Evolutionary conservation across 2,329 filamentous ascomycete genomes (phyloP).

Genomic region (Pseudocercospora crystallina): DNA sequence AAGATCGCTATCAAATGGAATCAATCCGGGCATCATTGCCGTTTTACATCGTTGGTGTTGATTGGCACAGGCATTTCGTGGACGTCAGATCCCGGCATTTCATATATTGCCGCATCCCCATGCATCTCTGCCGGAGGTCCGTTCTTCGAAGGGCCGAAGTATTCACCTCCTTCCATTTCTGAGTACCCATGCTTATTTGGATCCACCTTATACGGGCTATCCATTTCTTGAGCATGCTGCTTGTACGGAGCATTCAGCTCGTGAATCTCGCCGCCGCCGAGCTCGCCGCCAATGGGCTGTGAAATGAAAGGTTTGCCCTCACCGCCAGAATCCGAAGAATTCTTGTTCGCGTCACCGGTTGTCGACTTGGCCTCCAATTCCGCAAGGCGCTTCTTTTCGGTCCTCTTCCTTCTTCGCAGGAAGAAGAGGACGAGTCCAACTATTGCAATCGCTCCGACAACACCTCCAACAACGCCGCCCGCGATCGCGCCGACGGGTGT

Average conservation of each 20-base stretch:
- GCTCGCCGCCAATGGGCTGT: slow-evolving; percentile 34
- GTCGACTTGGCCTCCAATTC: slow-evolving; percentile 34
- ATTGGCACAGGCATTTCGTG: slow-evolving; percentile 25
- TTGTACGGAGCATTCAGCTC: slow-evolving; percentile 34
- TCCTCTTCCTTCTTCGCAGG: slow-evolving; percentile 27
- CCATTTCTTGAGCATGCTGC: slow-evolving; percentile 31
- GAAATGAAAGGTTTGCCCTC: slow-evolving; percentile 29
- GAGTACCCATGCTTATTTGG: slow-evolving; percentile 35
- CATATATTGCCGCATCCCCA: slow-evolving; percentile 31
- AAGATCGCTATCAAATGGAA: too few species aligned
- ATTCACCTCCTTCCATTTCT: slow-evolving; percentile 33
- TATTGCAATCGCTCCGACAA: slow-evolving; percentile 31
- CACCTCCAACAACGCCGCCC: slow-evolving; percentile 35
- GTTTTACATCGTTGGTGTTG: too few species aligned
- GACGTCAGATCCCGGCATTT: slow-evolving; percentile 32
- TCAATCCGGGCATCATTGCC: too few species aligned
- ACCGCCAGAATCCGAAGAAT: slow-evolving; percentile 12
- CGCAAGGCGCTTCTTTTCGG: slow-evolving; percentile 27
- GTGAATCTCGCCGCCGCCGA: slow-evolving; percentile 35
- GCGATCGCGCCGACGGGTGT: slow-evolving; percentile 35
- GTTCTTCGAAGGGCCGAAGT: slow-evolving; percentile 20
- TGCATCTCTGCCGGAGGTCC: slow-evolving; percentile 28
- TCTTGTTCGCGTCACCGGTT: slow-evolving; percentile 15
- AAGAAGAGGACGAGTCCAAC: slow-evolving; percentile 29
- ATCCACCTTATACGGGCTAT: slow-evolving; percentile 32